A percentile compares a stretch with the other conserved stretches of the same genome.
These are phyloP conservation scores for Alloteropsis semialata DNA, from an alignment of 176 grass and related monocot genomes.

Conservation along the genomic window DNA sequence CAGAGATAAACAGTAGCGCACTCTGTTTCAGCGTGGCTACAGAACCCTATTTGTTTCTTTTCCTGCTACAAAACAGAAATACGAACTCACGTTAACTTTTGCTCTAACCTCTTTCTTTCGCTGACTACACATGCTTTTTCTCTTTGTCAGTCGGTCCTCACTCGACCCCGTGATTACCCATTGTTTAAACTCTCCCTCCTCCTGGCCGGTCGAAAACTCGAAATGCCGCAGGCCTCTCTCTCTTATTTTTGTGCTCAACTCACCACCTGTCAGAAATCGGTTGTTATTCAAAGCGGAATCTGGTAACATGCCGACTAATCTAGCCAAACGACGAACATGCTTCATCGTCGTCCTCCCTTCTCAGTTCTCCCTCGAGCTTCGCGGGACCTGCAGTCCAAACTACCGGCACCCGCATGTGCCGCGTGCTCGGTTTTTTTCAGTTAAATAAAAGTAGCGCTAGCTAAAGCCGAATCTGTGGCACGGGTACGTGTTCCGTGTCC, in stretches of 20 bases:
- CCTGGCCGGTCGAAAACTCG: not conserved
- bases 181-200: not conserved
- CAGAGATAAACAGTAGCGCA: not conserved
- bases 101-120: not conserved
- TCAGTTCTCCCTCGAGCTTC: constrained; percentile 5
- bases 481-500: not conserved
- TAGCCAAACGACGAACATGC: constrained; percentile 15
- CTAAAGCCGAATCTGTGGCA: not conserved
- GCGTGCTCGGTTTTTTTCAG: not conserved
- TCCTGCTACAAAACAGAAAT: not conserved
- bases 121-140: not conserved
- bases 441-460: not conserved
- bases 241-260: not conserved
- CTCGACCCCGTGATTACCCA: not conserved
- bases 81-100: not conserved
- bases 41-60: not conserved
- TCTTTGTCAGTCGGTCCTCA: not conserved
- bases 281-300: constrained; percentile 2
- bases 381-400: not conserved
- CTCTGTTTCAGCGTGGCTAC: not conserved
- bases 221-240: not conserved
- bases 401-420: constrained; percentile 15
- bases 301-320: constrained; percentile 9
- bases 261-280: not conserved
- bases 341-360: no score